A percentile compares a stretch with the other conserved stretches of the same genome.
Conservation (phyloP, 106 monocot species). For the Dioscorea zingiberensis region DNA sequence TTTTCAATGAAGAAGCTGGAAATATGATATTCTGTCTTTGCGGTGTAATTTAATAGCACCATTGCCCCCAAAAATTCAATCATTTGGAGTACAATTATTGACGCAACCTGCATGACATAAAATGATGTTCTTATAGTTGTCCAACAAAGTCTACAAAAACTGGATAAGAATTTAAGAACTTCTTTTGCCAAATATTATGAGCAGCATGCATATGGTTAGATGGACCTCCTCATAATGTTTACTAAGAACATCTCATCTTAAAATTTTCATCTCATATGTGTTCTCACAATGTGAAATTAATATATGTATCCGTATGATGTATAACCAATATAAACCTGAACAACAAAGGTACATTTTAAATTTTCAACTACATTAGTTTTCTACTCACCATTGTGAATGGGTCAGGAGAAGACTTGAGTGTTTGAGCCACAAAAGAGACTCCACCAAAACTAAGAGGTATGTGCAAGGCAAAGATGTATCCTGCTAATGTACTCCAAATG, state of each 20-base stretch:
- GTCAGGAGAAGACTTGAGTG: constrained; percentile 56
- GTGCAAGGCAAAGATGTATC: constrained; percentile 72
- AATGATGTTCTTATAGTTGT: neutral
- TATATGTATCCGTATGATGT: no score
- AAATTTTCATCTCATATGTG: neutral
- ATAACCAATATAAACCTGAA: no score
- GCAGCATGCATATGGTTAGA: neutral
- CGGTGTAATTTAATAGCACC: constrained; percentile 39
- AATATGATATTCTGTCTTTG: constrained; percentile 19
- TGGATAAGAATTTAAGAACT: no score
- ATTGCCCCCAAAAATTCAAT: constrained; percentile 39
- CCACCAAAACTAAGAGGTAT: constrained; percentile 89
- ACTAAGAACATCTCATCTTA: neutral
- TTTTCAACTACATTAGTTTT: no score
- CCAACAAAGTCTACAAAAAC: no score
- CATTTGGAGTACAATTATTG: constrained; percentile 41
- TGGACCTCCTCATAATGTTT: no score
- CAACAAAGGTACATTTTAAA: no score
- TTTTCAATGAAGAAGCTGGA: constrained; percentile 29
- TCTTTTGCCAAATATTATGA: no score
- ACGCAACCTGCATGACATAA: constrained; percentile 30
- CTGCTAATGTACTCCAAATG: constrained; percentile 67
- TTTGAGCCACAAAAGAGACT: constrained; percentile 35
- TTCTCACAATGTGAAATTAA: no score
- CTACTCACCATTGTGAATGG: constrained; percentile 49